phyloP scores from a whole-genome alignment of 2,329 filamentous ascomycete species.

The Phyllachora maydis region DNA sequence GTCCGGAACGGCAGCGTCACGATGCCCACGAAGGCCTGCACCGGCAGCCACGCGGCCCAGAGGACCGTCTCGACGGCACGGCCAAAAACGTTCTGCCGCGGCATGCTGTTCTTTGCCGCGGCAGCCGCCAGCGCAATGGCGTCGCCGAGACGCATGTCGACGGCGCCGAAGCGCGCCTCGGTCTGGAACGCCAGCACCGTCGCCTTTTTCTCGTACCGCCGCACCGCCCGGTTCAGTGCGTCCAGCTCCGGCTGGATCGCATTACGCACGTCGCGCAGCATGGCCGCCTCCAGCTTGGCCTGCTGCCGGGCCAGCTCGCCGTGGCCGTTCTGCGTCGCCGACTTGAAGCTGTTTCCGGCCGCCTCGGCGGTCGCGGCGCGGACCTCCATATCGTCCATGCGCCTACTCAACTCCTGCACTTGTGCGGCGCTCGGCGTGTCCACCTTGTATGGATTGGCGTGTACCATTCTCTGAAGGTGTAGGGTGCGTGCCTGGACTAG shows the following conservation, averaged over 20 bases:
- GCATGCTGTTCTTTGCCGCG: slow-evolving; percentile 32
- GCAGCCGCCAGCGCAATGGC: slow-evolving; percentile 64
- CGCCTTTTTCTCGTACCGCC: slow-evolving; percentile 79
- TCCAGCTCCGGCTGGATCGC: slow-evolving; percentile 66
- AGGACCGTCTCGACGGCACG: slow-evolving; percentile 16
- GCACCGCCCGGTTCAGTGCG: slow-evolving; percentile 68
- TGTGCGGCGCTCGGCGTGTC: slow-evolving; percentile 16
- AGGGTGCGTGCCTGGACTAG: slow-evolving; percentile 62
- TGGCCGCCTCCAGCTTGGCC: slow-evolving; percentile 18
- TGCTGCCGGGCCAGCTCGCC: slow-evolving; percentile 13
- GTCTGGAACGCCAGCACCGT: slow-evolving; percentile 55
- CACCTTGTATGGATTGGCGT: slow-evolving; percentile 22
- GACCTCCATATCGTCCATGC: slow-evolving; percentile 50
- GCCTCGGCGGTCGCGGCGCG: slow-evolving; percentile 20
- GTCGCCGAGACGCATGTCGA: slow-evolving; percentile 56
- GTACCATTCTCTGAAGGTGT: slow-evolving; percentile 58
- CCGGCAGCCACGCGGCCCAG: slow-evolving; percentile 17
- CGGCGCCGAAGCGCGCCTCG: slow-evolving; percentile 49
- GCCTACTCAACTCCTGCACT: slow-evolving; percentile 35
- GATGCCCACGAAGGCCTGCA: slow-evolving; percentile 17
- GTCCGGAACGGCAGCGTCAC: slow-evolving; percentile 21
- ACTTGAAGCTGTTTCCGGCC: too few relatives aligned
- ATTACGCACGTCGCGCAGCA: slow-evolving; percentile 38
- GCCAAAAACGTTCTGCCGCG: slow-evolving; percentile 11
- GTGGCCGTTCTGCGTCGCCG: slow-evolving; percentile 10